Evolutionary conservation across 495 filamentous ascomycete genomes (phyloP), one percentile per base, ranked within the genome.

Genomic region (Ascodesmis nigricans): DNA sequence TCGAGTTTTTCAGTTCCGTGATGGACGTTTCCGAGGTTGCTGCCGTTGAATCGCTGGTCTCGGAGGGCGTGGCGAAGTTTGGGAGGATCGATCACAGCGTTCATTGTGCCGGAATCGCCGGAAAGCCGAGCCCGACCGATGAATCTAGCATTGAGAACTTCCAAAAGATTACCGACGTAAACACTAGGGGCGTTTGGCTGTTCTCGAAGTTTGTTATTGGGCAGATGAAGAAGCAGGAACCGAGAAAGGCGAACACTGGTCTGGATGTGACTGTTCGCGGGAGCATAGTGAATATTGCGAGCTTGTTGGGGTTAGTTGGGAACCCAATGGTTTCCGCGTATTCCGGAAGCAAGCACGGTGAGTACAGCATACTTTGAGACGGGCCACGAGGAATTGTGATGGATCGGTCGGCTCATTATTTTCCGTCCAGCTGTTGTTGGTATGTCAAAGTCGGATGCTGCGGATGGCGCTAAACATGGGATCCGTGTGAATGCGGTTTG

Each of bases 41-140:
- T 3, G 46, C 42, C 1, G 54, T 61, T 4, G 32, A 55, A 19
- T 2, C 9, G 0, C 50, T 55, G 36, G 40, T 59, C 4, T 33
- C 48, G 13, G 29, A 15, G 2, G 49, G 46, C 23, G 40, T 53
- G 3, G 26, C 46, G 23, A 35, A 41, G 10, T 56, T 58, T 40
- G 54, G 53, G 2, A 38, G 53, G 4, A 51, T 61, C 14, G 58
- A 61, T 27, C 55, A 58, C 29, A 45, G 43, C 21, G 44, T 59
- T 2, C 39, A 54, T 27, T 44, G 46, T 35, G 56, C 56, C 20
- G 55, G 56, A 29, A 37, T 37, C 22, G 26, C 35, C 19, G 35
- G 35, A 10, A 21, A 19, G 4, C 14, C 20, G 20, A 13, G 15
- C 4, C 13, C 14, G 14, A 37, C 35, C 9, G 24, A 37, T 11